Conservation (phyloP, 1,284 basidiomycete genomes). For the Austropuccinia psidii region DNA sequence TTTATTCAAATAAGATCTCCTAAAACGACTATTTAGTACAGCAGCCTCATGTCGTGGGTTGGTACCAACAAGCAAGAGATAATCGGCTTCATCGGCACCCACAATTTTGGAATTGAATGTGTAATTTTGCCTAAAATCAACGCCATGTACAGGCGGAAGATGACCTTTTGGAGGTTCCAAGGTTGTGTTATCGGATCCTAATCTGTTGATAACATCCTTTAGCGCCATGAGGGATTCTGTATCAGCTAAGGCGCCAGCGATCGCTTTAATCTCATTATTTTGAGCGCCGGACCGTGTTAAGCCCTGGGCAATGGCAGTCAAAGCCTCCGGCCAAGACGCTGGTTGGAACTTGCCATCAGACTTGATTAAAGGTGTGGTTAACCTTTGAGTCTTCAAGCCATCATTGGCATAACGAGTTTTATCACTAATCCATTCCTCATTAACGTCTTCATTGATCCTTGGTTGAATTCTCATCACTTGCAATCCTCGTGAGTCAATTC, state of each 20-base stretch:
- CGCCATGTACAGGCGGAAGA: slow-evolving; percentile 62
- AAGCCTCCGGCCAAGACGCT: slow-evolving; percentile 85
- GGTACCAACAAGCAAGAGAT: slow-evolving; percentile 85
- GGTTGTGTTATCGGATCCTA: slow-evolving; percentile 90
- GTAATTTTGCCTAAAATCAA: slow-evolving; percentile 93
- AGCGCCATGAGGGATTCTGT: slow-evolving; percentile 87
- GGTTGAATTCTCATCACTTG: slow-evolving; percentile 97
- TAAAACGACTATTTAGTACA: slow-evolving; percentile 91
- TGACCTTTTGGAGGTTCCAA: slow-evolving; percentile 65
- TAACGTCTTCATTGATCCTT: slow-evolving; percentile 92
- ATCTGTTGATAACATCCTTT: slow-evolving; percentile 85
- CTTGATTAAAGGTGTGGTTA: slow-evolving; percentile 86
- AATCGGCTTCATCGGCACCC: slow-evolving; percentile 84
- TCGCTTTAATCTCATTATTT: slow-evolving; percentile 91
- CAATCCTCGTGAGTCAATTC: slow-evolving; percentile 88
- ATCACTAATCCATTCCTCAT: slow-evolving; percentile 99
- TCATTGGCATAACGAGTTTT: slow-evolving; percentile 97
- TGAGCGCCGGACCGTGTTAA: slow-evolving; percentile 70
- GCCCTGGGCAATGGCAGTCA: slow-evolving; percentile 70
- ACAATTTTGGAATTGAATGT: slow-evolving; percentile 93
- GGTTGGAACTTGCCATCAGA: slow-evolving; percentile 85
- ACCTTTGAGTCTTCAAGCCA: slow-evolving; percentile 87
- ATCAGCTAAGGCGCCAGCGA: slow-evolving; percentile 87
- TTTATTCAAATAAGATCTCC: slow-evolving; percentile 84
- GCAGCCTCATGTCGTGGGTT: slow-evolving; percentile 97